Conservation (phyloP, 2,329 filamentous ascomycete genomes). For the Xenoacremonium recifei region DNA sequence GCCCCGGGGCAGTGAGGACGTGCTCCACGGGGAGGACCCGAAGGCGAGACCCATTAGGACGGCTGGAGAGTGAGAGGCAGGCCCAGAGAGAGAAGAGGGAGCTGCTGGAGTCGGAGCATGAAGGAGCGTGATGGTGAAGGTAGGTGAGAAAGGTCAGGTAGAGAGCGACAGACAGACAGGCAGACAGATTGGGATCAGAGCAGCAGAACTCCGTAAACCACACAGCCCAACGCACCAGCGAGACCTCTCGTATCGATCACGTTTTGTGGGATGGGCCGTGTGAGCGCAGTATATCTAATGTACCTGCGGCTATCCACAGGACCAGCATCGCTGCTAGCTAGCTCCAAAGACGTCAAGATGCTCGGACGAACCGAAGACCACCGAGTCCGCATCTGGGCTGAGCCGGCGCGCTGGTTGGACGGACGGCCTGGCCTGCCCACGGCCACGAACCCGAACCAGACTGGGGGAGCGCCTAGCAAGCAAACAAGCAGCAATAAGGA, state of each 20-base stretch:
- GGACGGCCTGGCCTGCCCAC: too few relatives aligned
- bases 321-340: neutral
- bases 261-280: neutral
- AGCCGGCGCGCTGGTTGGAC: neutral
- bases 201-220: conserved; percentile 1
- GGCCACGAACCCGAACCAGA: too few relatives aligned
- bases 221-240: neutral
- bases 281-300: too few relatives aligned
- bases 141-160: conserved; percentile 3
- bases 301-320: too few relatives aligned
- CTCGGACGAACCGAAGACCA: neutral
- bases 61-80: conserved; percentile 3
- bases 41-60: conserved; percentile 22
- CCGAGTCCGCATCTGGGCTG: neutral
- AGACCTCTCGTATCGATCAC: neutral
- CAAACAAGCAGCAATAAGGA: too few relatives aligned
- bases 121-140: too few relatives aligned
- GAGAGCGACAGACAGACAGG: conserved; percentile 4
- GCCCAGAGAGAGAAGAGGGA: conserved; percentile 5
- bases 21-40: conserved; percentile 22
- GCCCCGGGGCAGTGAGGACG: conserved; percentile 18
- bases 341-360: neutral
- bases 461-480: too few relatives aligned
- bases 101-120: too few relatives aligned
- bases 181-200: conserved; percentile 5